Base-by-base conservation (phyloP, 306 rosid species). In the Potentilla sterilis region DNA sequence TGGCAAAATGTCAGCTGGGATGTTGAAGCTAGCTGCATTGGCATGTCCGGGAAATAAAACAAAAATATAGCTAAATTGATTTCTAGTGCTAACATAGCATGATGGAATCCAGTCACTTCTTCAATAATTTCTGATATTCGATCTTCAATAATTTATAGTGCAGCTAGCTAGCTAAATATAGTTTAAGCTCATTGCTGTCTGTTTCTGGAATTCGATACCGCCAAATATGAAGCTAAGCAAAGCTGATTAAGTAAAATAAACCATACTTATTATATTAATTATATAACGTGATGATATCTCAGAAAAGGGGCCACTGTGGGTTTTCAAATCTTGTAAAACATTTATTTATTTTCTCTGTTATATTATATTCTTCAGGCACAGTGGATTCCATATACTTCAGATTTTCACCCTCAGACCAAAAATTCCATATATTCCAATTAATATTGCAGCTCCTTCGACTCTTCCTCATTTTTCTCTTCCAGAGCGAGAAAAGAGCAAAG, bases 121-220 rank as follows among this genome's bases (percentile, higher is more conserved):
- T 49, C 75, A 49, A 70, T 70, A 49, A 70, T 70, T 48, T 49
- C 12, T 32, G 24, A 18, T 70, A 12, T 70, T 49, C 68, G 68
- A 63, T 63, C 43, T 43, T 15, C 68, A 63, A 63, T 63, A 34
- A 34, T 62, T 47, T 70, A 51, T 32, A 4, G 34, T 70, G 74
- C 43, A 47, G 3, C 62, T 48, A 9, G 74, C 74, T 32, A 47
- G 72, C 54, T 58, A 9, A 34, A 16, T 63, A 63, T 63, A 4
- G 13, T 49, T 49, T 48, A 32, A 32, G 44, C 62, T 19, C 19
- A 19, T 51, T 34, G 3, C 14, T 69, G 46, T 49, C 46, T 10
- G 11, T 13, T 58, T 70, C 74, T 70, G 74, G 18, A 28, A 8
- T 28, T 43, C 3, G 67, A 61, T 28, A 19, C 22, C 9, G 65